Percentiles rank a stretch among this genome's conserved stretches.
These are phyloP conservation scores for Pelargonium myrrhifolium DNA, from an alignment of 441 rosid genomes.

Conservation along the genomic window DNA sequence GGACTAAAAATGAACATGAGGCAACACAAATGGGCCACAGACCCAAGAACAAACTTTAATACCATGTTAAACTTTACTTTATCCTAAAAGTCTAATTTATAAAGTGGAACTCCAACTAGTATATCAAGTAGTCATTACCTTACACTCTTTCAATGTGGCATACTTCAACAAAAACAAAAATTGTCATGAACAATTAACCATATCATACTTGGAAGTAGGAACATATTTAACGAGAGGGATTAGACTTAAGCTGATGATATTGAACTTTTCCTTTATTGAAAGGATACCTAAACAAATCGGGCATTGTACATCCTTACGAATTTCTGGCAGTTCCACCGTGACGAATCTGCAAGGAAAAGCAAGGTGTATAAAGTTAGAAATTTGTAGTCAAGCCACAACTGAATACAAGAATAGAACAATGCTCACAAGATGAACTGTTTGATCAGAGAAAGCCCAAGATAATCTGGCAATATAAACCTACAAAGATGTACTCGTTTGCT, in stretches of 20 bases:
- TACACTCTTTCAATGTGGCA: no score
- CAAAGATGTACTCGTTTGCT: not conserved
- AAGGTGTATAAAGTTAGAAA: constrained; percentile 11
- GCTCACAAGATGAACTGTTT: not conserved
- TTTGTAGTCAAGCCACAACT: constrained; percentile 1
- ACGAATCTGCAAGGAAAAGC: constrained; percentile 56
- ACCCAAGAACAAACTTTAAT: no score
- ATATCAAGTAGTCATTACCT: no score
- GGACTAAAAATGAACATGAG: no score
- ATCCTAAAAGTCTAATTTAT: no score
- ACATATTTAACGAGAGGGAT: not conserved
- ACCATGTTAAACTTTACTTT: no score
- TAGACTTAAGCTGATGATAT: not conserved
- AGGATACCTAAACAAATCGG: constrained; percentile 80
- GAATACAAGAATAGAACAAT: constrained; percentile 9
- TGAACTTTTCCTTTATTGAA: not conserved
- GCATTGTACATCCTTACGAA: constrained; percentile 83
- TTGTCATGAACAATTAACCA: no score
- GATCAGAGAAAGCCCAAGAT: not conserved
- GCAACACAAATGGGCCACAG: no score
- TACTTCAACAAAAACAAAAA: no score
- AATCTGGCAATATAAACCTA: not conserved
- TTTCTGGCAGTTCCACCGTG: constrained; percentile 52
- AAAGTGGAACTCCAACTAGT: no score
- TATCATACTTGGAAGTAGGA: no score